Percentiles rank a stretch among this genome's conserved stretches.
These are phyloP conservation scores for Ustilago hordei DNA, from an alignment of 1,284 basidiomycete genomes.

Conservation along the genomic window DNA sequence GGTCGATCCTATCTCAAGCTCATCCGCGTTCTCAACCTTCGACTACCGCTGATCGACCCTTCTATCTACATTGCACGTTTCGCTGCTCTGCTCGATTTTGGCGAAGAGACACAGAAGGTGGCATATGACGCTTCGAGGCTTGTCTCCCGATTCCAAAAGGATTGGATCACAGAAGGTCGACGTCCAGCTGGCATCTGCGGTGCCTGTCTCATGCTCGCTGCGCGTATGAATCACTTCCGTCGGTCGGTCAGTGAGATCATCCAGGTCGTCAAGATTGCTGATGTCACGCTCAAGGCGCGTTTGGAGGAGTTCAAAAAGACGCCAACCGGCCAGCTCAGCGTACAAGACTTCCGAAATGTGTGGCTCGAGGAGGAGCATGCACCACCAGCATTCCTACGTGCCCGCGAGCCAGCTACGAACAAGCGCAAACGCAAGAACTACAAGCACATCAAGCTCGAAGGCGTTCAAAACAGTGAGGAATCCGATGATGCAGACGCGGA, in stretches of 20 bases:
- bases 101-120: constrained; percentile 89
- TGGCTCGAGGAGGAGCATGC: constrained; percentile 92
- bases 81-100: constrained; percentile 95
- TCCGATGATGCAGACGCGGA: constrained; percentile 39
- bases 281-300: constrained; percentile 90
- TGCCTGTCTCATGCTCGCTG: constrained; percentile 91
- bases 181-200: constrained; percentile 97
- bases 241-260: constrained; percentile 94
- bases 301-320: constrained; percentile 96
- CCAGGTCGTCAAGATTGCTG: constrained; percentile 93
- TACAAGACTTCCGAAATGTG: constrained; percentile 90
- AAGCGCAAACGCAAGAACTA: constrained; percentile 72
- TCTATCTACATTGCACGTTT: constrained; percentile 98
- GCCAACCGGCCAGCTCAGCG: constrained; percentile 83
- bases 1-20: constrained; percentile 96
- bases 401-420: constrained; percentile 75
- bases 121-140: constrained; percentile 93
- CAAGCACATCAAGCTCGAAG: constrained; percentile 41
- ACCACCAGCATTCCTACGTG: constrained; percentile 81
- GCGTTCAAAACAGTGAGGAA: constrained; percentile 31
- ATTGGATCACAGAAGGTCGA: constrained; percentile 96
- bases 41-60: constrained; percentile 89
- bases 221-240: constrained; percentile 97
- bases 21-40: constrained; percentile 86
- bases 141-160: constrained; percentile 91